phyloP scores from a whole-genome alignment of 2,329 filamentous ascomycete genomes.

The Elsinoe australis region DNA sequence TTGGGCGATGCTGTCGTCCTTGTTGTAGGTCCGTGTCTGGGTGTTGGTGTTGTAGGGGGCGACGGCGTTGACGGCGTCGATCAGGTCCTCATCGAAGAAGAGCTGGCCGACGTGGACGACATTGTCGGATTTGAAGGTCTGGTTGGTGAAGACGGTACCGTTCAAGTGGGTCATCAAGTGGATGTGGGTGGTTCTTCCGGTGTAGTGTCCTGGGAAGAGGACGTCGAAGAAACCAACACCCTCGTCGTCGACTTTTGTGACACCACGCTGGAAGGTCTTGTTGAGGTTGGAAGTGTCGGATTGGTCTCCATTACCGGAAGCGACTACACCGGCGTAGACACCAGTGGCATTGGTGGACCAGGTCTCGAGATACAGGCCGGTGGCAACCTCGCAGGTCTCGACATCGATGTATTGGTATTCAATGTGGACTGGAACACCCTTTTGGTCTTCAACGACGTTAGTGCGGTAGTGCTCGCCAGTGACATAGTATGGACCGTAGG shows the following conservation, averaged over 20 bases:
- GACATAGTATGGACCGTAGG: slow-evolving; percentile 31
- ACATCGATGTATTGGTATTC: slow-evolving; percentile 41
- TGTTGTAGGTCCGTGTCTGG: slow-evolving; percentile 42
- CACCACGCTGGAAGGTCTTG: slow-evolving; percentile 19
- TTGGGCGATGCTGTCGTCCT: slow-evolving; percentile 44
- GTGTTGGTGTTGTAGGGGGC: slow-evolving; percentile 40
- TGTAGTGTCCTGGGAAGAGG: slow-evolving; percentile 41
- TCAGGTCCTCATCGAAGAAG: slow-evolving; percentile 56
- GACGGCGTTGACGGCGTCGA: slow-evolving; percentile 43
- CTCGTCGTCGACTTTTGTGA: slow-evolving; percentile 15
- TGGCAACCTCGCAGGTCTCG: slow-evolving; percentile 37
- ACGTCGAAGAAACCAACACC: slow-evolving; percentile 29
- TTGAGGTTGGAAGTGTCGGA: slow-evolving; percentile 26
- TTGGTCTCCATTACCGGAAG: slow-evolving; percentile 32
- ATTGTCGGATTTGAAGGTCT: slow-evolving; percentile 44
- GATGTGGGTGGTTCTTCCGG: slow-evolving; percentile 37
- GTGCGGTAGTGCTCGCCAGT: slow-evolving; percentile 34
- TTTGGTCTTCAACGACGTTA: slow-evolving; percentile 37
- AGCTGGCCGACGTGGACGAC: slow-evolving; percentile 57
- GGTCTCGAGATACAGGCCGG: slow-evolving; percentile 37
- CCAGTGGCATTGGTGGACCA: slow-evolving; percentile 44
- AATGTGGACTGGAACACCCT: slow-evolving; percentile 36
- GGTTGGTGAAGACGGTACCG: slow-evolving; percentile 39
- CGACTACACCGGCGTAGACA: slow-evolving; percentile 39
- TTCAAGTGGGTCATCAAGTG: slow-evolving; percentile 35